Evolutionary conservation across 2,329 filamentous ascomycete species (phyloP), one percentile per base, ranked within the genome.

Genomic region (Trichoderma koningii): DNA sequence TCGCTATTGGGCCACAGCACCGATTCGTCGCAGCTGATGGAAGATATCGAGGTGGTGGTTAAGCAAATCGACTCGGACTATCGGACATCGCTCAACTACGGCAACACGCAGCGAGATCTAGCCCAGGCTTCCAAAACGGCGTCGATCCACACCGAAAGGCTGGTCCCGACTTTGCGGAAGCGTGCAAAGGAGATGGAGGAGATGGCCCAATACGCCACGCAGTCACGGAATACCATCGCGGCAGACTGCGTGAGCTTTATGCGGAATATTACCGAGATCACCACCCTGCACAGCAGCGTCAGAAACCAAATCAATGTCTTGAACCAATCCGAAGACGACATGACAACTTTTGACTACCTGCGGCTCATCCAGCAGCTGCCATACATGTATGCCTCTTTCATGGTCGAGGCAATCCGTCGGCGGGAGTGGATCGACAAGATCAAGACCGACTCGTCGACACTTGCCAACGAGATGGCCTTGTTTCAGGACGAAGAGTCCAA

Each of bases 401-500:
- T 96, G 21, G 86, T 92, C 3, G 95, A 99, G 77, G 90, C 92
- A 17, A 87, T 97, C 47, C 87, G 91, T 65, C 88, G 95, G 23
- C 88, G 88, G 41, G 93, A 97, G 77, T 99, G 95, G 93, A 87
- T 86, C 14, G 92, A 96, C 60, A 97, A 96, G 77, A 89, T 98
- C 76, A 92, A 90, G 73, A 85, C 86, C 2, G 95, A 98, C 72
- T 95, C 94, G 0, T 88, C 91, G 2, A 92, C 90, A 0, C 80
- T 99, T 28, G 92, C 93, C 28, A 96, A 98, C 74, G 94, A 98
- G 73, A 92, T 98, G 84, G 92, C 93, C 1, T 81, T 91, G 0
- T 94, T 96, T 68, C 92, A 95, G 72, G 93, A 97, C 67, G 95
- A 98, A 76, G 95, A 99, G 75, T 86, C 91, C 57, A 93, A 94